Conservation (phyloP, 2,329 filamentous ascomycete genomes). For the Phyllosticta ampelicida region DNA sequence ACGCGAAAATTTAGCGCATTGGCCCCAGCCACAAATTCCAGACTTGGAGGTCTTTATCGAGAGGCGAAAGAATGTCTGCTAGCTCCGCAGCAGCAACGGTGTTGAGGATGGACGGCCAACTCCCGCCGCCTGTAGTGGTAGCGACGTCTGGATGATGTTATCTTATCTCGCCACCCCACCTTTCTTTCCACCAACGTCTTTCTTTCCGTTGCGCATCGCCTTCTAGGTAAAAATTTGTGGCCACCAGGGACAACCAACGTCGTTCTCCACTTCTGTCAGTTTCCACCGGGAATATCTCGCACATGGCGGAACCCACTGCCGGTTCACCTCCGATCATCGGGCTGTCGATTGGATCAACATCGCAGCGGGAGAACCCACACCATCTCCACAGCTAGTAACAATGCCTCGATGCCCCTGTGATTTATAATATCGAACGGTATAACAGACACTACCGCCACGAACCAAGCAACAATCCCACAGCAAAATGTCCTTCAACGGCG, state of each 20-base stretch:
- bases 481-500: conserved; percentile 5
- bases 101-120: neutral
- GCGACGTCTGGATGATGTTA: neutral
- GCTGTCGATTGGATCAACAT: neutral
- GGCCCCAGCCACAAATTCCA: neutral
- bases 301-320: neutral
- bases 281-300: neutral
- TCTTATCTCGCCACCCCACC: neutral
- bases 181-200: neutral
- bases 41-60: neutral
- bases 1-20: neutral
- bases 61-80: neutral
- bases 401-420: neutral
- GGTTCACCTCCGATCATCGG: neutral
- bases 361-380: neutral
- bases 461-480: neutral
- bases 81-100: neutral
- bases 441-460: neutral
- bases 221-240: no score
- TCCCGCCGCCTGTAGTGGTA: neutral
- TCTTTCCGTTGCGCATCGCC: neutral
- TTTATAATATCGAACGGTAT: neutral
- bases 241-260: no score
- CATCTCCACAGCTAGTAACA: neutral
- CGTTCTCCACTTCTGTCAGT: no score